Evolutionary conservation across 2,329 filamentous ascomycete genomes (phyloP), one percentile per base, ranked within the genome.

Genomic region (Drechslera avenae): DNA sequence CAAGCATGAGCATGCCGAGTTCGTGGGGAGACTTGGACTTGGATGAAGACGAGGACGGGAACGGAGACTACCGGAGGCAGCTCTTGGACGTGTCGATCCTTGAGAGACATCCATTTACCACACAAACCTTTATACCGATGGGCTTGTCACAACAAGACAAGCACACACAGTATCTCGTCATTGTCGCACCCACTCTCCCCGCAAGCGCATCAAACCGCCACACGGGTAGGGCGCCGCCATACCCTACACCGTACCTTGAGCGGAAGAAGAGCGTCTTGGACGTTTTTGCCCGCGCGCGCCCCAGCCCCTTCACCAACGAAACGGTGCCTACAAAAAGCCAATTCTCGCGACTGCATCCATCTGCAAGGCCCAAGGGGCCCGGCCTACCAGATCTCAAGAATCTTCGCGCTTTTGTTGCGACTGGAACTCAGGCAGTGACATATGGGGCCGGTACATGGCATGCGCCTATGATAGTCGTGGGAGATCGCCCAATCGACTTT

Each of bases 381-480:
- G 87, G 87, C 0, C 72, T 90, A 14, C 93, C 94, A 0, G 91
- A 97, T 72, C 68, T 96, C 33, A 70, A 73, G 17, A 80, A 83
- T 7, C 64, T 96, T 32, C 82, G 80, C 60, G 93, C 91, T 0
- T 99, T 97, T 70, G 76, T 95, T 46, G 92, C 90, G 1, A 83
- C 81, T 41, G 86, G 85, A 2, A 81, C 82, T 18, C 91, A 96
- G 76, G 92, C 91, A 9, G 90, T 99, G 12, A 97, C 91, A 2
- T 99, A 97, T 72, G 91, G 84, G 1, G 86, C 89, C 1, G 94
- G 91, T 4, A 97, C 91, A 46, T 99, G 87, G 93, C 94, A 99
- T 78, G 91, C 93, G 54, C 94, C 94, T 0, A 97, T 99, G 93
- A 89, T 91, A 12, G 91, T 90, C 13, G 74, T 97, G 40, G 92